Base-by-base conservation (phyloP, 352 stramenopile genomes). In the Vaucheria bursata region DNA sequence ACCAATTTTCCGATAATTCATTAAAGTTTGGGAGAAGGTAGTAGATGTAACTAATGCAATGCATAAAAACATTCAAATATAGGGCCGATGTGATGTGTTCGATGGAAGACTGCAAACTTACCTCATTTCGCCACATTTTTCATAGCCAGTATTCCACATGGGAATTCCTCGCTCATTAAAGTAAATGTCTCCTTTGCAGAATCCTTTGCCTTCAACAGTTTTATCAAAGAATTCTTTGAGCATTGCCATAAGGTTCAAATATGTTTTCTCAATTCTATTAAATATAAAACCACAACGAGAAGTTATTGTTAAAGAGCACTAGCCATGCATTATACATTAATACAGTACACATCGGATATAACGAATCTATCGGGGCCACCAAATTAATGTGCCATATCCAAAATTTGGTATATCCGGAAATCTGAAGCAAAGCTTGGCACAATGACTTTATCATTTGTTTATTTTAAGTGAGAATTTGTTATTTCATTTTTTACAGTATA, bases 111-210 rank as follows among this genome's bases (percentile, higher is more conserved):
- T n/a, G n/a, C n/a, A n/a, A n/a, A 34, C 59, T 38, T 38, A 69
- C 65, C 65, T 72, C 65, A 83, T 76, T 12, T 72, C n/a, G 18
- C 78, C 78, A 53, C 78, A 83, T 37, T 40, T 32, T 40, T 83
- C 78, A 38, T 77, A 83, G 0, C 78, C 78, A 8, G 78, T 72
- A 33, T 74, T 71, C 78, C 78, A 83, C 78, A 83, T 83, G 39
- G 78, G 78, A 29, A 83, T 81, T 2, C 78, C 78, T 34, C 78
- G 53, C 73, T 83, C 78, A 68, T 78, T 83, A 49, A 78, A 78
- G 78, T 83, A 79, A 29, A 83, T 45, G 18, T 39, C 36, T 35
- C 78, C 78, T 64, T 76, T 72, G 35, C 39, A 72, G 8, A 35
- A 4, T 29, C 38, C 52, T 49, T 83, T 83, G n/a, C 2, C 50